Conservation (phyloP, 2,329 filamentous ascomycete species). For the Epichloe uncinata region DNA sequence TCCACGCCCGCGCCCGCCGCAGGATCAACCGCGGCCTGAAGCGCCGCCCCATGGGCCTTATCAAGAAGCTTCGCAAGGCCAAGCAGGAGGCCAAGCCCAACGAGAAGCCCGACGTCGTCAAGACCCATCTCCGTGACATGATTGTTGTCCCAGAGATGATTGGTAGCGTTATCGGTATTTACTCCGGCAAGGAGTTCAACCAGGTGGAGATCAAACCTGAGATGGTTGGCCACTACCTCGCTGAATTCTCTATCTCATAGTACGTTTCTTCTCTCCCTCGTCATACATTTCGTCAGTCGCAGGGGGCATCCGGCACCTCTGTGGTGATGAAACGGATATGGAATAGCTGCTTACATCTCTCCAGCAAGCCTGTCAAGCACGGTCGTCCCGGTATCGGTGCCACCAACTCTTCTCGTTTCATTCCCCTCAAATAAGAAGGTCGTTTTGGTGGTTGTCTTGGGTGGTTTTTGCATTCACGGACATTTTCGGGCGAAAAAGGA, state of each 20-base stretch:
- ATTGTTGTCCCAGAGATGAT: slow-evolving; percentile 99
- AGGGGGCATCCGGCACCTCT: too few relatives aligned
- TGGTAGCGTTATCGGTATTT: slow-evolving; percentile 94
- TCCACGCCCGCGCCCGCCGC: slow-evolving; percentile 95
- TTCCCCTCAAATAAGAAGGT: slow-evolving; percentile 95
- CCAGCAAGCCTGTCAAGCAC: slow-evolving; percentile 99
- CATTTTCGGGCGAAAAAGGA: slow-evolving; percentile 42
- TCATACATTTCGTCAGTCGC: too few relatives aligned
- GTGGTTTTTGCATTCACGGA: slow-evolving; percentile 47
- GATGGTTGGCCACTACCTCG: slow-evolving; percentile 99
- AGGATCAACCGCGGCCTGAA: slow-evolving; percentile 99
- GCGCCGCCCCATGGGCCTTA: slow-evolving; percentile 99
- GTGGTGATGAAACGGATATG: not conserved
- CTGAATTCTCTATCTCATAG: slow-evolving; percentile 99
- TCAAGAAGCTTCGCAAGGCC: slow-evolving; percentile 99
- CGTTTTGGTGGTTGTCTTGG: slow-evolving; percentile 24
- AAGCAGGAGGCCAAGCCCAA: slow-evolving; percentile 99
- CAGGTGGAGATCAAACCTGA: slow-evolving; percentile 99
- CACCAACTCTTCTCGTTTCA: slow-evolving; percentile 99
- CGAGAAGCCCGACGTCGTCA: slow-evolving; percentile 99
- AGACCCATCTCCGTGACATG: slow-evolving; percentile 99
- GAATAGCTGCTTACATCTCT: slow-evolving; percentile 32
- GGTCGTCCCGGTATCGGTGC: slow-evolving; percentile 99
- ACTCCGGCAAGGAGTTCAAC: slow-evolving; percentile 99
- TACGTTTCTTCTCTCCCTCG: slow-evolving; percentile 38